Evolutionary conservation across 2,329 filamentous ascomycete genomes (phyloP).

Genomic region (Microcera coccophila): DNA sequence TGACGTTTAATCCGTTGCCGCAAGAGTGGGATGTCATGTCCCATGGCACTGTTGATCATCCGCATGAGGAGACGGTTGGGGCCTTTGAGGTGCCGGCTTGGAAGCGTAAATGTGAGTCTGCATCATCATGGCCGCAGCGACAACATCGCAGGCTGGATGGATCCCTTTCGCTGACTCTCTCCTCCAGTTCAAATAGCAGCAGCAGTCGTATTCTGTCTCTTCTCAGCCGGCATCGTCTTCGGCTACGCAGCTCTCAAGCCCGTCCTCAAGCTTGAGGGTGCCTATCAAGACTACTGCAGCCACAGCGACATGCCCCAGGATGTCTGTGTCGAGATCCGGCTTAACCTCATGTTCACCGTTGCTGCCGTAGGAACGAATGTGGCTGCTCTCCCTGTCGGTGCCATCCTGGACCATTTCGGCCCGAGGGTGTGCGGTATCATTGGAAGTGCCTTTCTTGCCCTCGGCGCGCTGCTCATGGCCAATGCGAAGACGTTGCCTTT

Average conservation of each 20-base stretch:
- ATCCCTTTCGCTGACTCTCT: neutral
- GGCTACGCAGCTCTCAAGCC: slow-evolving; percentile 84
- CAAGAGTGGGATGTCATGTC: slow-evolving; percentile 47
- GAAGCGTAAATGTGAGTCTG: slow-evolving; percentile 49
- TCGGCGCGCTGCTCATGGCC: slow-evolving; percentile 70
- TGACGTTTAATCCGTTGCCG: slow-evolving; percentile 54
- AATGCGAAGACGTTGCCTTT: slow-evolving; percentile 56
- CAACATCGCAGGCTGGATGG: too few species aligned
- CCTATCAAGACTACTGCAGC: slow-evolving; percentile 62
- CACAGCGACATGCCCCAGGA: slow-evolving; percentile 23
- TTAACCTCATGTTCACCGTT: slow-evolving; percentile 91
- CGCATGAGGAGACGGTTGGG: slow-evolving; percentile 41
- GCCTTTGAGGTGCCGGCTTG: slow-evolving; percentile 53
- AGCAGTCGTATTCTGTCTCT: slow-evolving; percentile 51
- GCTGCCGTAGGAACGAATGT: slow-evolving; percentile 87
- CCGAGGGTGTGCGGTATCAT: slow-evolving; percentile 69
- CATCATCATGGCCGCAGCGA: too few species aligned
- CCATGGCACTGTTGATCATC: slow-evolving; percentile 34
- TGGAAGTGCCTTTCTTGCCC: slow-evolving; percentile 63
- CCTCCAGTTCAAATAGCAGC: slow-evolving; percentile 28
- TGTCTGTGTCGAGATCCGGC: slow-evolving; percentile 51
- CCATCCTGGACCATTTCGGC: slow-evolving; percentile 77
- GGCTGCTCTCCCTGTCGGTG: slow-evolving; percentile 78
- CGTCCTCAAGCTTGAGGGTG: slow-evolving; percentile 67
- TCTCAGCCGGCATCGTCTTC: slow-evolving; percentile 77